A percentile compares a stretch with the other conserved stretches of the same genome.
These are phyloP conservation scores for Abrus pulchellus DNA, from an alignment of 306 rosid species.

Conservation along the genomic window DNA sequence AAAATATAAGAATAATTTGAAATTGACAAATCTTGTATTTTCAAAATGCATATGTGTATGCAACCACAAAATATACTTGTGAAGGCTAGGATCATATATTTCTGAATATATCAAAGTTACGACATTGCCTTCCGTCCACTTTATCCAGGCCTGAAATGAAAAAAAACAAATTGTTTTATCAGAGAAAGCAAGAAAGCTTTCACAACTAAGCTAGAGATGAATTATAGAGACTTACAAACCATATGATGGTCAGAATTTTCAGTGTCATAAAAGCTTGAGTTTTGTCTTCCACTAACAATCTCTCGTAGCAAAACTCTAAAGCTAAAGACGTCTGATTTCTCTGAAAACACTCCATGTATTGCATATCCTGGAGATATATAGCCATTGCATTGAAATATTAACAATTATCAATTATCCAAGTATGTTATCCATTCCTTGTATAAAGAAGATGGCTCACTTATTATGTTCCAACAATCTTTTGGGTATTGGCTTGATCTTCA, in stretches of 20 bases:
- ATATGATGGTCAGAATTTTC: slow-evolving; percentile 35
- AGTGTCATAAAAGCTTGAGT: slow-evolving; percentile 27
- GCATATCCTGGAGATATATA: slow-evolving; percentile 49
- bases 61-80: background rate
- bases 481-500: slow-evolving; percentile 29
- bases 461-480: slow-evolving; percentile 40
- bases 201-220: background rate
- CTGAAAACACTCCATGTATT: slow-evolving; percentile 41
- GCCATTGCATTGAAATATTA: slow-evolving; percentile 24
- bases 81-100: no score
- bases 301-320: slow-evolving; percentile 45
- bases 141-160: no score
- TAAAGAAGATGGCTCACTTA: slow-evolving; percentile 14
- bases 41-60: slow-evolving; percentile 44
- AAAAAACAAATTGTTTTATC: background rate
- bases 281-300: slow-evolving; percentile 44
- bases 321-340: slow-evolving; percentile 47
- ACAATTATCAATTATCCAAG: background rate
- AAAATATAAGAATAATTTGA: no score
- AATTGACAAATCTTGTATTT: slow-evolving; percentile 26
- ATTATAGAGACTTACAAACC: slow-evolving; percentile 40
- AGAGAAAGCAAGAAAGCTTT: no score
- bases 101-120: background rate
- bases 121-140: no score
- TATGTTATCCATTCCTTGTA: no score